Conservation (phyloP, 139 green algal genomes). For the Chlorella sp. region DNA sequence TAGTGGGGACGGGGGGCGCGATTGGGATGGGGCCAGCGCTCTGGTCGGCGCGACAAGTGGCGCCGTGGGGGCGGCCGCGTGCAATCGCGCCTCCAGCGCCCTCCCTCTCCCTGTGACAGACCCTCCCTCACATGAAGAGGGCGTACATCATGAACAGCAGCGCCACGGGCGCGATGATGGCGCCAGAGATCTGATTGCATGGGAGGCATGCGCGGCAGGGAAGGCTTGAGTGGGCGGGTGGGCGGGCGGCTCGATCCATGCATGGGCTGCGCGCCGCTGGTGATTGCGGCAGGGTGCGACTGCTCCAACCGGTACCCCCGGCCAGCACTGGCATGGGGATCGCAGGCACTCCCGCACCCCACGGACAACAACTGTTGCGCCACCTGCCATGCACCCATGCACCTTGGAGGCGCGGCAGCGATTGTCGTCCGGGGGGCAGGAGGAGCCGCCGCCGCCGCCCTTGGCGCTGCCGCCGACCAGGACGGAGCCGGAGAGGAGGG, state of each 20-base stretch:
- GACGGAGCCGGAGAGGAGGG: constrained; percentile 38
- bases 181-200: constrained; percentile 76
- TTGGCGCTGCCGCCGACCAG: neutral
- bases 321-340: too few species aligned
- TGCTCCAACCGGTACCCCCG: too few species aligned
- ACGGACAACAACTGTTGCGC: too few species aligned
- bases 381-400: neutral
- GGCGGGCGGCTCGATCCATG: too few species aligned
- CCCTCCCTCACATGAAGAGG: constrained; percentile 71
- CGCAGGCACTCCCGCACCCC: too few species aligned
- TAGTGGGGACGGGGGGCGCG: neutral
- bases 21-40: neutral
- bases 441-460: neutral
- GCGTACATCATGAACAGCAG: constrained; percentile 81
- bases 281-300: too few species aligned
- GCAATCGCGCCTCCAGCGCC: neutral
- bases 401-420: constrained; percentile 35
- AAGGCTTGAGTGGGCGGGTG: too few species aligned
- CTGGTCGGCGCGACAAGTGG: neutral
- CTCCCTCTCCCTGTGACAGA: constrained; percentile 58
- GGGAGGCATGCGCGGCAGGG: too few species aligned
- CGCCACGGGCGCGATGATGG: constrained; percentile 71
- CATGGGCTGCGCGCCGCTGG: too few species aligned
- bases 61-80: neutral
- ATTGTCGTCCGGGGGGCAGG: constrained; percentile 3